Conservation (phyloP, 75 land plant species). For the Adiantum capillusveneris region DNA sequence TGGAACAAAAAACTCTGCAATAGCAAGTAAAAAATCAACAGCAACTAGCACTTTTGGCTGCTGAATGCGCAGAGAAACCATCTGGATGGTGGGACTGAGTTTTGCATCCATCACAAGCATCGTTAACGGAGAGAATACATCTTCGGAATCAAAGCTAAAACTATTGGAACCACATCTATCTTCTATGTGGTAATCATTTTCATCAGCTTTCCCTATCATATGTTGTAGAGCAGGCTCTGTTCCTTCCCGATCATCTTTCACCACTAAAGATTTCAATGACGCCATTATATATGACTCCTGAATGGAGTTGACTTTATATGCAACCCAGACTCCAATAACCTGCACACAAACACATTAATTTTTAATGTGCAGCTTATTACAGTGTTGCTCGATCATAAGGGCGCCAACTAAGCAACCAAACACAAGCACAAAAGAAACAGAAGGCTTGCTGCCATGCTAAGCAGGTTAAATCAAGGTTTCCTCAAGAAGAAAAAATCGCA, state of each 20-base stretch:
- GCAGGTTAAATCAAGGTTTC: too few relatives aligned
- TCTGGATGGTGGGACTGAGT: conserved; percentile 43
- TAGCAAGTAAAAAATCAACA: conserved; percentile 84
- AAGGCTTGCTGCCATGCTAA: too few relatives aligned
- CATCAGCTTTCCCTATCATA: conserved; percentile 64
- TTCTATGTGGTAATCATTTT: conserved; percentile 13
- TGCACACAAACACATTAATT: conserved; percentile 17
- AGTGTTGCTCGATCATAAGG: too few relatives aligned
- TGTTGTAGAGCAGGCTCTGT: conserved; percentile 54
- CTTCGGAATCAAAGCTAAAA: too few relatives aligned
- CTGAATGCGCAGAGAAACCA: conserved; percentile 60
- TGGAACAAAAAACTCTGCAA: conserved; percentile 89
- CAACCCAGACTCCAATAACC: conserved; percentile 70
- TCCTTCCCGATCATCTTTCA: conserved; percentile 85
- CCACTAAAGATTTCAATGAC: conserved; percentile 56
- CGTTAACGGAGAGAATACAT: conserved; percentile 19
- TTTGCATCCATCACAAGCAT: conserved; percentile 91
- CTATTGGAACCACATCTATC: background rate
- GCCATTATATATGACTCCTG: conserved; percentile 72
- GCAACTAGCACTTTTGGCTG: conserved; percentile 89
- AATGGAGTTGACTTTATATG: conserved; percentile 54
- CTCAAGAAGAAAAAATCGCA: too few relatives aligned
- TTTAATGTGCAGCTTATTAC: background rate
- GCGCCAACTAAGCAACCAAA: too few relatives aligned
- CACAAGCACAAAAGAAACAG: too few relatives aligned